Evolutionary conservation across 768 basidiomycete genomes (phyloP), one percentile per base, ranked within the genome.

Genomic region (Myochromella boudieri): DNA sequence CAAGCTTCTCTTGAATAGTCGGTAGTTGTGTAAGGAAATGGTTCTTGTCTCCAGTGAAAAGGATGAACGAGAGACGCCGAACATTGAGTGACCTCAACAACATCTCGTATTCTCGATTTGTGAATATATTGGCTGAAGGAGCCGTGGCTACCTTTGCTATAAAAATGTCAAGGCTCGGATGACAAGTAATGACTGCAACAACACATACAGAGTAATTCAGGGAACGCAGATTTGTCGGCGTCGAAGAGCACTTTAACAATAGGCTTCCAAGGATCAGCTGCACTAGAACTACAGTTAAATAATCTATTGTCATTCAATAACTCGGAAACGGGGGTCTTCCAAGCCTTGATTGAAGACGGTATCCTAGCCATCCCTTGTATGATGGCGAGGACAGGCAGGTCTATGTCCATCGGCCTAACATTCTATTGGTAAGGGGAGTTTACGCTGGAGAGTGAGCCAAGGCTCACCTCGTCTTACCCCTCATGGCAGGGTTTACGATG

Each of bases 51-150:
- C 86, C 91, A 1, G 87, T 71, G 45, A 93, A 83, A n/a, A 99
- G 64, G 25, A 88, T 78, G 60, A 90, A 91, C 4, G 94, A 91
- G 31, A 98, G 70, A 25, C 95, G 77, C 32, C 97, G 82, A 15
- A 99, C 72, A 58, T 90, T 94, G 42, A 94, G 70, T 2, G 93
- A 92, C 20, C 92, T 82, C 21, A 87, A 69, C 0, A 92, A 69
- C 80, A 89, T 95, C 68, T 99, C 97, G 45, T 93, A 90, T 62
- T 98, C 97, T 37, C 88, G 75, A 60, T 93, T 98, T 24, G 92
- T 87, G 66, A 99, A 99, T 44, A 99, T 97, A 58, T 97, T 98
- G 15, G 92, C 85, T 0, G 95, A 95, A 1, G 97, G 87, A 0
- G 85, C 82, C 2, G 89, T 83, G 1, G 89, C 84, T 42, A 95